phyloP scores from a whole-genome alignment of 306 rosid species.

The Cucumis melo region DNA sequence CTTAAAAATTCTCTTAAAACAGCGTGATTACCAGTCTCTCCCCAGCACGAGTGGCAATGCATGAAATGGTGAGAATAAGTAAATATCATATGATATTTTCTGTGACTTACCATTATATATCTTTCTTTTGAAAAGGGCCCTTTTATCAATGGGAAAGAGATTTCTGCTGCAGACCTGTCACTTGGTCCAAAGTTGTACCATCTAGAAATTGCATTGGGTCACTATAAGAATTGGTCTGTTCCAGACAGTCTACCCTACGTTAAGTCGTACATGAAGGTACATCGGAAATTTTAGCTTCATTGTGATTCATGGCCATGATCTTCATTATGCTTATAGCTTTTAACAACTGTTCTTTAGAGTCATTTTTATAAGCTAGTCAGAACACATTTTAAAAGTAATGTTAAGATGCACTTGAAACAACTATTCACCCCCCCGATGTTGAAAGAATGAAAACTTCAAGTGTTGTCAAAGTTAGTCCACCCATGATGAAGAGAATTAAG shows the following conservation, averaged over 20 bases:
- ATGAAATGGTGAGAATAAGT: neutral
- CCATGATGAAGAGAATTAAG: neutral
- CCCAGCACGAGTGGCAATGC: neutral
- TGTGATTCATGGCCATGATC: neutral
- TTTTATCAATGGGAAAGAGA: slow-evolving; percentile 59
- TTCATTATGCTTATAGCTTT: neutral
- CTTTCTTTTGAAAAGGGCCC: slow-evolving; percentile 47
- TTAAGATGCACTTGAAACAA: neutral
- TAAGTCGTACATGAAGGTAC: slow-evolving; percentile 53
- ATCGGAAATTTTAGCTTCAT: neutral
- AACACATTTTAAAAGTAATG: neutral
- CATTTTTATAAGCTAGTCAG: neutral
- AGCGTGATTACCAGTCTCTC: neutral
- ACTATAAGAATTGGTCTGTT: slow-evolving; percentile 65
- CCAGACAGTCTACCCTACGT: slow-evolving; percentile 60
- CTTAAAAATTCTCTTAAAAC: neutral
- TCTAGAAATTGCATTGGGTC: slow-evolving; percentile 78
- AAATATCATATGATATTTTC: neutral
- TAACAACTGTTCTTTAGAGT: neutral
- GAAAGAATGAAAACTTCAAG: neutral
- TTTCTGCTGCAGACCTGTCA: slow-evolving; percentile 71
- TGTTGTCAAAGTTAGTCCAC: neutral
- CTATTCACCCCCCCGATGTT: neutral
- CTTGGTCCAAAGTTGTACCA: slow-evolving; percentile 89
- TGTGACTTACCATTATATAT: neutral